phyloP scores from a whole-genome alignment of 1,139 yeast genomes.

The Yamadazyma kanchanaburiensis region DNA sequence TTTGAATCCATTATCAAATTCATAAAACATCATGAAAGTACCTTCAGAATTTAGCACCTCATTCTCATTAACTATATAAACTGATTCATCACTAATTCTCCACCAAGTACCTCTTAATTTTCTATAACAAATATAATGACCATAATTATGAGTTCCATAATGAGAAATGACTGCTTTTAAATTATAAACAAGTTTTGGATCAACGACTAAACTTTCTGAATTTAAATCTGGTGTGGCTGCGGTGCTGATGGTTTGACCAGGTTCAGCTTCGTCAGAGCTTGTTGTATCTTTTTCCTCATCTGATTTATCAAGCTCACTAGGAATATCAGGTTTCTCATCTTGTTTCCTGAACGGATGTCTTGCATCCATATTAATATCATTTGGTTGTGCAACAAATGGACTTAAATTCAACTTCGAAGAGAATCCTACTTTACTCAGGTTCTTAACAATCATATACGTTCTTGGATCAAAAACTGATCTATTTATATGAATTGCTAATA shows the following conservation, averaged over 20 bases:
- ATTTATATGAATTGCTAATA: slow-evolving; percentile 81
- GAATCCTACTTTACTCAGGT: slow-evolving; percentile 77
- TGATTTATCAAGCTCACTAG: not conserved
- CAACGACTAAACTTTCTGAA: slow-evolving; percentile 4
- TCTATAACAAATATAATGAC: slow-evolving; percentile 88
- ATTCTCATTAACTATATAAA: slow-evolving; percentile 70
- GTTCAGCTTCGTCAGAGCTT: slow-evolving; percentile 3
- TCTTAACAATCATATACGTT: slow-evolving; percentile 80
- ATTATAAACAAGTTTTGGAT: slow-evolving; percentile 52
- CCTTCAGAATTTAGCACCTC: slow-evolving; percentile 84
- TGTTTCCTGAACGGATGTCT: slow-evolving; percentile 68
- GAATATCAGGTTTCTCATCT: slow-evolving; percentile 21
- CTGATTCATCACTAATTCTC: slow-evolving; percentile 90
- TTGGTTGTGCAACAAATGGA: slow-evolving; percentile 66
- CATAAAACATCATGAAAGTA: slow-evolving; percentile 90
- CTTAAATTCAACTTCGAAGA: slow-evolving; percentile 65
- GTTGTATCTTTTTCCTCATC: not conserved
- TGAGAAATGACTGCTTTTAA: slow-evolving; percentile 86
- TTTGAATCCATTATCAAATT: slow-evolving; percentile 42
- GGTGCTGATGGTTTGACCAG: slow-evolving; percentile 11
- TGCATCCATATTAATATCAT: slow-evolving; percentile 77
- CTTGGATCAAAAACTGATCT: slow-evolving; percentile 88
- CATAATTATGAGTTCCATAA: slow-evolving; percentile 92
- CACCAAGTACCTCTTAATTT: slow-evolving; percentile 85
- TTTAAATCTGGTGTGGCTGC: slow-evolving; percentile 11